Base-by-base conservation (phyloP, 2,329 filamentous ascomycete species). In the Alternaria infectoria region DNA sequence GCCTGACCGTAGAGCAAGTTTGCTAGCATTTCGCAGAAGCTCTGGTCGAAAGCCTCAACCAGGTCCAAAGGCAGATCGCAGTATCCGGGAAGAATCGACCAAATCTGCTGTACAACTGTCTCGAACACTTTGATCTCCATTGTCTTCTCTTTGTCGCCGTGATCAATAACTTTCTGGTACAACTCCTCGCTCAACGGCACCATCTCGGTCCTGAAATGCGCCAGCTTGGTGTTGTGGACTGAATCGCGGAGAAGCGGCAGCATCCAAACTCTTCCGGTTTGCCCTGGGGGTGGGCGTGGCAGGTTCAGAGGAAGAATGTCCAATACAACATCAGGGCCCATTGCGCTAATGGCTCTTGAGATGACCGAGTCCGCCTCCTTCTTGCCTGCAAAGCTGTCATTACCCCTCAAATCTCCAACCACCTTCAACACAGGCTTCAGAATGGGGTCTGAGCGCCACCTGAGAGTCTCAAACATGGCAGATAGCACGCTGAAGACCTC, bases 61-160 rank as follows among this genome's bases (percentile, higher is more conserved):
- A 85, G 69, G 61, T 99, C 96, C 36, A 97, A 81, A 2, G 96
- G 95, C 57, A 97, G 83, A 77, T 97, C 93, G 79, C 96, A 98
- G 82, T 97, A 99, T 2, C 96, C 96, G 0, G 96, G 95, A 15
- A 99, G 86, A 55, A 92, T 90, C 1, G 93, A 93, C 96, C 96
- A 99, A 45, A 95, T 94, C 77, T 99, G 96, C 70, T 96, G 91
- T 9, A 99, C 93, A 5, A 99, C 85, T 0, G 96, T 98, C 82
- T 99, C 95, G 77, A 96, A 99, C 62, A 99, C 96, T 85, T 99
- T 99, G 76, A 96, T 88, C 79, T 98, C 93, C 87, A 97, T 94
- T 0, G 93, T 96, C 85, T 97, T 97, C 76, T 95, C 92, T 13
- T 88, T 89, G 21, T 88, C 84, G 13, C 91, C 92, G 72, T 96